Percentiles rank a stretch among this genome's conserved stretches.
phyloP scores from a whole-genome alignment of 768 basidiomycete genomes.

The Leccinum subgranulosum region DNA sequence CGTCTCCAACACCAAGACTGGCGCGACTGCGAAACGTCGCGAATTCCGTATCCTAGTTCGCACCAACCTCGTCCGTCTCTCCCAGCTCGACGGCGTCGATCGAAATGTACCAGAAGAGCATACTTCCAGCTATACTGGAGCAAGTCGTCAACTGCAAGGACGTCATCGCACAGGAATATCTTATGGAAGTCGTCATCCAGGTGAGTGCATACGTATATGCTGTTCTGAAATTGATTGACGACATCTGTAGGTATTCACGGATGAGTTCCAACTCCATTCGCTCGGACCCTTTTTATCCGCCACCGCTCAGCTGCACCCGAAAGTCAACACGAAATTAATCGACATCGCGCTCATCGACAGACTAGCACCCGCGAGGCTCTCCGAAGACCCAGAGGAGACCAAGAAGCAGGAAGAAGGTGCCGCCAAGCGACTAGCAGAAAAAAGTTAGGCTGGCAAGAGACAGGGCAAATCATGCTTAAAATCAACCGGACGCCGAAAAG shows the following conservation, averaged over 20 bases:
- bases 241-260: slow-evolving; percentile 82
- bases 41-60: slow-evolving; percentile 96
- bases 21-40: slow-evolving; percentile 91
- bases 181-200: slow-evolving; percentile 99
- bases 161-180: slow-evolving; percentile 96
- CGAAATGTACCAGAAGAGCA: slow-evolving; percentile 81
- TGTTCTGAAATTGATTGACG: neutral
- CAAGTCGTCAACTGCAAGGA: slow-evolving; percentile 99
- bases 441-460: slow-evolving; percentile 75
- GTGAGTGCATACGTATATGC: slow-evolving; percentile 37
- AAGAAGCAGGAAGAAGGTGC: slow-evolving; percentile 93
- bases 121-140: slow-evolving; percentile 91
- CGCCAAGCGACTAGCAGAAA: slow-evolving; percentile 78
- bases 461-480: slow-evolving; percentile 50
- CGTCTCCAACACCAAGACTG: slow-evolving; percentile 98
- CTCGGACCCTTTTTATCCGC: slow-evolving; percentile 96
- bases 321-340: slow-evolving; percentile 98
- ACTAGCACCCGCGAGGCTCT: slow-evolving; percentile 85
- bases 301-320: slow-evolving; percentile 93
- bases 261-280: slow-evolving; percentile 96
- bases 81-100: slow-evolving; percentile 95
- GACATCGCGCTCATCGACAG: slow-evolving; percentile 98
- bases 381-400: slow-evolving; percentile 91
- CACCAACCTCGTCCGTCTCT: slow-evolving; percentile 93
- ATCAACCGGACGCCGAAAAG: slow-evolving; percentile 26